Conservation (phyloP, 495 filamentous ascomycete genomes). For the Lophiotrema nucula region DNA sequence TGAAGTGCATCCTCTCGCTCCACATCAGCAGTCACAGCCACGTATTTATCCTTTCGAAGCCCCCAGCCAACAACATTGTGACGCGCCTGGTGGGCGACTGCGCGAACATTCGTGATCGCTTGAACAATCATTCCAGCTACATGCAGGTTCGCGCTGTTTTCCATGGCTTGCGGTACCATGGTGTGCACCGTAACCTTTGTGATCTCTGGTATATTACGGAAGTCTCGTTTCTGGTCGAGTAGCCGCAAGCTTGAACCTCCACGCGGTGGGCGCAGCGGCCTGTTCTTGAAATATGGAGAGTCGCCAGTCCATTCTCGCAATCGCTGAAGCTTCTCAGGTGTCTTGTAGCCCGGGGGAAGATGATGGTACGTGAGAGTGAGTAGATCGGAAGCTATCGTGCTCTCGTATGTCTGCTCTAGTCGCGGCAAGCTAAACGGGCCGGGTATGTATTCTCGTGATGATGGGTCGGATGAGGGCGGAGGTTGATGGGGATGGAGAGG, state of each 20-base stretch:
- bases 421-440: slow-evolving; percentile 89
- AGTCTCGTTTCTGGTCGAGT: slow-evolving; percentile 73
- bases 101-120: slow-evolving; percentile 77
- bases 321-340: slow-evolving; percentile 62
- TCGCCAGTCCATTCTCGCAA: slow-evolving; percentile 84
- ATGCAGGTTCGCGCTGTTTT: slow-evolving; percentile 67
- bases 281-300: slow-evolving; percentile 90
- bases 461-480: slow-evolving; percentile 76
- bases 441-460: slow-evolving; percentile 84
- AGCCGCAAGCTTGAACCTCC: slow-evolving; percentile 68
- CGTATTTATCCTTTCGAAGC: slow-evolving; percentile 53
- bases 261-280: slow-evolving; percentile 76
- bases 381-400: slow-evolving; percentile 83
- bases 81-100: slow-evolving; percentile 65
- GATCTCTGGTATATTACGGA: slow-evolving; percentile 81
- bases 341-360: slow-evolving; percentile 67
- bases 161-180: slow-evolving; percentile 61
- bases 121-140: slow-evolving; percentile 81
- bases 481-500: slow-evolving; percentile 89
- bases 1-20: slow-evolving; percentile 78
- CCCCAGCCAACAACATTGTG: slow-evolving; percentile 66
- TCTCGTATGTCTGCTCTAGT: slow-evolving; percentile 84
- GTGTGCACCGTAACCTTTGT: slow-evolving; percentile 76
- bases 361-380: slow-evolving; percentile 87
- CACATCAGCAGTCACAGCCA: slow-evolving; percentile 68